These are phyloP conservation scores for Rosa persica DNA, from an alignment of 306 rosid genomes.

Conservation along the genomic window DNA sequence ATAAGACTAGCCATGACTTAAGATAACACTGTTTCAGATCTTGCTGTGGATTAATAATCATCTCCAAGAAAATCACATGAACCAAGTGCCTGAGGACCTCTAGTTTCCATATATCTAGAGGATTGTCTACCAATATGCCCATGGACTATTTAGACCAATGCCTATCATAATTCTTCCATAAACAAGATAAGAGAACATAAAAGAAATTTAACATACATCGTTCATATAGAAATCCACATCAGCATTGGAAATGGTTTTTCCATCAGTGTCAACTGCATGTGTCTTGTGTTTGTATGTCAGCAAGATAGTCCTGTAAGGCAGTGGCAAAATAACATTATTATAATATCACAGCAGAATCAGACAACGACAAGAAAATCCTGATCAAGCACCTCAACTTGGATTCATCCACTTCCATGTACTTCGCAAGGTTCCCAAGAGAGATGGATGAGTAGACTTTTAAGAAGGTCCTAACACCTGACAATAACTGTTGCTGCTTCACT, in stretches of 20 bases:
- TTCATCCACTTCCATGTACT: slow-evolving; percentile 96
- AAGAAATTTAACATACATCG: slow-evolving; percentile 54
- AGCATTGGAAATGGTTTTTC: slow-evolving; percentile 79
- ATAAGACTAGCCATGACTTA: neutral
- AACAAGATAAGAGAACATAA: slow-evolving; percentile 7
- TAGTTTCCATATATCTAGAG: neutral
- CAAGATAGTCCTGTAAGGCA: slow-evolving; percentile 76
- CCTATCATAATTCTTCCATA: neutral
- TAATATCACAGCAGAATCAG: neutral
- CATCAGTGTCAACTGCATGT: slow-evolving; percentile 77
- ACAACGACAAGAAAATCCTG: neutral
- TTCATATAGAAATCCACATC: slow-evolving; percentile 86
- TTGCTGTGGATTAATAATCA: neutral
- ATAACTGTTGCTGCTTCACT: slow-evolving; percentile 93
- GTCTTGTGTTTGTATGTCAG: slow-evolving; percentile 93
- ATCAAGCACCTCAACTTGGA: slow-evolving; percentile 69
- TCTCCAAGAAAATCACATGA: neutral
- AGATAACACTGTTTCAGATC: neutral
- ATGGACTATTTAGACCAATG: neutral
- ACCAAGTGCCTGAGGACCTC: neutral
- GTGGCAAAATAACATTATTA: slow-evolving; percentile 8
- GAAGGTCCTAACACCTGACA: slow-evolving; percentile 87
- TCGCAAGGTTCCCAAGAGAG: slow-evolving; percentile 79
- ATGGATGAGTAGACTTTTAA: slow-evolving; percentile 86
- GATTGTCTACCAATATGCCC: neutral